These are phyloP conservation scores for Yarrowia sp. DNA, from an alignment of 805 yeast genomes.

Conservation along the genomic window DNA sequence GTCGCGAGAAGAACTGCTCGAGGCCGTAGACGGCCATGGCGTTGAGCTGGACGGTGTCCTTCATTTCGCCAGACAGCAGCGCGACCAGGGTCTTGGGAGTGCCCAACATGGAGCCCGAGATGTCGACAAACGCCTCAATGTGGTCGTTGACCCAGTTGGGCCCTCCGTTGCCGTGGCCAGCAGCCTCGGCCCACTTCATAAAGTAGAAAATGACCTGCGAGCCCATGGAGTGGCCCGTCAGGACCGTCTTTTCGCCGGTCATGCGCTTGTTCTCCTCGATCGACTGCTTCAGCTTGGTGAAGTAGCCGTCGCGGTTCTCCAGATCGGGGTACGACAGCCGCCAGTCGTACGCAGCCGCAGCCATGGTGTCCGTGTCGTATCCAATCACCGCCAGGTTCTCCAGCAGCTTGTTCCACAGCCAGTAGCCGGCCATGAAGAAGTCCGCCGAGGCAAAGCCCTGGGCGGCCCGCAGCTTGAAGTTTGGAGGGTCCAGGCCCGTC, in stretches of 20 bases:
- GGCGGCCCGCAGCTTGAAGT: conserved; percentile 78
- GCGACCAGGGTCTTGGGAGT: conserved; percentile 95
- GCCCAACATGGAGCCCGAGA: conserved; percentile 87
- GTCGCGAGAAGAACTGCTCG: conserved; percentile 87
- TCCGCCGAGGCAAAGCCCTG: conserved; percentile 97
- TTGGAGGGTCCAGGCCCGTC: conserved; percentile 91
- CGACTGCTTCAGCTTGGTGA: conserved; percentile 67
- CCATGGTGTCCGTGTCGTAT: conserved; percentile 87
- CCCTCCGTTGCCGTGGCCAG: conserved; percentile 92
- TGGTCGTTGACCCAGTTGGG: conserved; percentile 80
- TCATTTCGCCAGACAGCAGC: conserved; percentile 95
- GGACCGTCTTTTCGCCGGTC: conserved; percentile 65
- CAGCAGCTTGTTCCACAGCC: conserved; percentile 98
- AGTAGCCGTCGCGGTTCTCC: conserved; percentile 83
- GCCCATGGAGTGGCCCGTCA: conserved; percentile 96
- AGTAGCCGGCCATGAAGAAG: conserved; percentile 93
- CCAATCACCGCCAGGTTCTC: conserved; percentile 93
- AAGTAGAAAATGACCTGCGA: conserved; percentile 85
- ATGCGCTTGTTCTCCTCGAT: conserved; percentile 59
- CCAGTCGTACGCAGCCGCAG: conserved; percentile 95
- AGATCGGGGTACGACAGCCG: conserved; percentile 84
- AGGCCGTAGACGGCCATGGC: conserved; percentile 90
- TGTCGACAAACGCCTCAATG: conserved; percentile 76
- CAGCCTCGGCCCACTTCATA: conserved; percentile 94
- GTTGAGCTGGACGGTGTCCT: conserved; percentile 91